Base-by-base conservation (phyloP, 1,139 yeast species). In the Debaryomyces singareniensis region DNA sequence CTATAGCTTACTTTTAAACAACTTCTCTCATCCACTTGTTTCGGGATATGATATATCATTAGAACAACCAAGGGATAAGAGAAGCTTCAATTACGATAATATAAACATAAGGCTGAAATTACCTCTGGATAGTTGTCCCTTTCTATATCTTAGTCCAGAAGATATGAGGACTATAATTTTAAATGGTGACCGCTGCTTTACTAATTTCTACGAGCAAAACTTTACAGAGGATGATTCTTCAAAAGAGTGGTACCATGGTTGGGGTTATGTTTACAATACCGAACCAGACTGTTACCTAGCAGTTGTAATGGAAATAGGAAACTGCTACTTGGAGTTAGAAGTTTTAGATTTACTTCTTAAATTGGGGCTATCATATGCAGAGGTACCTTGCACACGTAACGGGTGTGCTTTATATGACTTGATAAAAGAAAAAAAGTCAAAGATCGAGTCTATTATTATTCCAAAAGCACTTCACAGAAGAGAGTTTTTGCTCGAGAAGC, bases 261-360 rank as follows among this genome's bases (percentile, higher is more conserved):
- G 44, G 42, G 47, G 47, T 1, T 37, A 32, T 26, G 42, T 37
- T 4, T 43, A 42, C 26, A 35, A 35, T 21, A 36, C 42, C 3
- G 38, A 38, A 23, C 30, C 28, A 6, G 40, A 35, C 22, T 34
- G 44, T 21, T 29, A 34, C 21, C 25, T 35, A 26, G 42, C 47
- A 2, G 20, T 43, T 22, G 33, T 40, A 13, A 15, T 38, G 5
- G 34, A 38, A 25, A 27, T 36, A 5, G 29, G 37, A 4, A 43
- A 42, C 25, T 36, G 31, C 16, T 15, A 31, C 10, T 26, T 41
- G 25, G 47, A 43, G 27, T 20, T 41, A 9, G 29, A 35, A 6
- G 39, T 39, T 26, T 29, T 42, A n/a, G 39, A 39, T n/a, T 16
- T 13, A 14, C 18, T 38, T 11, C 22, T 23, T 6, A 20, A 30